Base-by-base conservation (phyloP, 2,329 filamentous ascomycete genomes). In the Fusarium nanum region DNA sequence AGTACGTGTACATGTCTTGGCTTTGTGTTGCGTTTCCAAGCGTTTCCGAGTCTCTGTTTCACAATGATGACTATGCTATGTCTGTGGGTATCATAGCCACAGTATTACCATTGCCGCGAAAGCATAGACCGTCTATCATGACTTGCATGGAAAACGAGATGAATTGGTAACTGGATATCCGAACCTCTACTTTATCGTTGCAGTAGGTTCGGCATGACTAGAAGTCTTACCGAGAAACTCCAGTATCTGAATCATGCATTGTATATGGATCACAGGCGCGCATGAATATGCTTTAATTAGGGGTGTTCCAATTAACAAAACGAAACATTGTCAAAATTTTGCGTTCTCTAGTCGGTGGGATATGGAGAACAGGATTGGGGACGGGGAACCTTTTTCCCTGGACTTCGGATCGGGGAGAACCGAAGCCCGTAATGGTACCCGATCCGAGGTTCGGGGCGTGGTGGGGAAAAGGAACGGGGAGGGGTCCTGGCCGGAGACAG, bases 361-460 rank as follows among this genome's bases (percentile, higher is more conserved):
- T 42, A 42, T 27, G 45, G 45, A 42, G 34, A 22, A 22, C 13
- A 22, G 20, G 41, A 16, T 16, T 23, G 22, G 5, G 41, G 41
- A 44, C 20, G 41, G 20, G 41, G 41, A 14, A 16, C 20, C 20
- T 44, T 23, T 22, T 34, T 3, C 20, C n/a, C 20, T 22, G 9
- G 25, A n/a, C 23, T 42, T 53, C 49, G 49, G 49, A 53, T 42
- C 49, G 49, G 49, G 49, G 23, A 27, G 22, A 53, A 53, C 49
- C 48, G 52, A 55, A 47, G 27, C 40, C 34, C 34, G 49, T 20
- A 53, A 42, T 41, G 49, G 25, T 53, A 55, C 66, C 63, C 61
- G 63, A 66, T 64, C 68, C 56, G 59, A 54, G 60, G 53, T 61
- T 67, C 67, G 67, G 64, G 48, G 37, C 69, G 42, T 22, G 68